Conservation (phyloP, 768 basidiomycete species). For the Agrocybe chaxingu region DNA sequence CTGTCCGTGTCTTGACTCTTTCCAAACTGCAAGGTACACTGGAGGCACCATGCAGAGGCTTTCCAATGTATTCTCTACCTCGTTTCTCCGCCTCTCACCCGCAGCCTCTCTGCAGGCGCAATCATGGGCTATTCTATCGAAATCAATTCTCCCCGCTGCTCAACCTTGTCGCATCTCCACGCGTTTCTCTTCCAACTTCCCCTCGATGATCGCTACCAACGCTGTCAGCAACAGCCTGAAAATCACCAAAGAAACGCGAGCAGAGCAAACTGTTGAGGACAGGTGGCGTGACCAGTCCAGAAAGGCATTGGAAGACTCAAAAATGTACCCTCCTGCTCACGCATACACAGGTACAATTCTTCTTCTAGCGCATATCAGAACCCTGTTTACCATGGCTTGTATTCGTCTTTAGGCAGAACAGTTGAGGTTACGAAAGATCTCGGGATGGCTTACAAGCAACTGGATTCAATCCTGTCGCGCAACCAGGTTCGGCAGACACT, state of each 20-base stretch:
- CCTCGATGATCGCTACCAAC: slow-evolving; percentile 2
- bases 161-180: background rate
- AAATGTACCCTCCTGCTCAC: slow-evolving; percentile 33
- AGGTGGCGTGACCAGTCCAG: slow-evolving; percentile 36
- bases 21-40: too few relatives aligned
- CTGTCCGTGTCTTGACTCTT: too few relatives aligned
- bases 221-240: background rate
- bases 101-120: slow-evolving; percentile 3
- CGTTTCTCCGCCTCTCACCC: background rate
- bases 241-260: background rate
- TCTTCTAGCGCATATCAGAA: slow-evolving; percentile 1
- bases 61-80: background rate
- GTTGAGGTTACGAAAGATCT: slow-evolving; percentile 41
- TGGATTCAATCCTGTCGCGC: slow-evolving; percentile 47
- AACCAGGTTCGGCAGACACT: slow-evolving; percentile 58
- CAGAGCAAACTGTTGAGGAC: slow-evolving; percentile 27
- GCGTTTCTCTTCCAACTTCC: background rate
- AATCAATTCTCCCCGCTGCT: background rate
- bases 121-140: too few relatives aligned
- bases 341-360: slow-evolving; percentile 51
- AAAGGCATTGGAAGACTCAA: slow-evolving; percentile 17
- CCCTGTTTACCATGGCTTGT: slow-evolving; percentile 3
- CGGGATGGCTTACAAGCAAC: slow-evolving; percentile 40
- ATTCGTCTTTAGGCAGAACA: slow-evolving; percentile 51
- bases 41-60: slow-evolving; percentile 14